A percentile compares a stretch with the other conserved stretches of the same genome.
These are phyloP conservation scores for Leccinum longicurvipes DNA, from an alignment of 768 basidiomycete genomes.

Conservation along the genomic window DNA sequence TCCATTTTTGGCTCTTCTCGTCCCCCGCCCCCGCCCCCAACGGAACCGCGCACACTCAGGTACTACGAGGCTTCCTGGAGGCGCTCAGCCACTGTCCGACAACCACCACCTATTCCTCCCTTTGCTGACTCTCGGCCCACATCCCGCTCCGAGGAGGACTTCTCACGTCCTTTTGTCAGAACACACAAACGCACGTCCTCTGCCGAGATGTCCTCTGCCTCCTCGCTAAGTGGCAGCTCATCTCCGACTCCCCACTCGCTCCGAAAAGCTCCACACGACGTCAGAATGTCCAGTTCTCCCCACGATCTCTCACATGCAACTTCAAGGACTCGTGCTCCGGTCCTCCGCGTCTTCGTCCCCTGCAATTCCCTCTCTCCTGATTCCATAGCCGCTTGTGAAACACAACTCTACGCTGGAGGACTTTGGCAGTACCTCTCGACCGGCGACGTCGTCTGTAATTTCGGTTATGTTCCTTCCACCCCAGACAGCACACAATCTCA, in stretches of 20 bases:
- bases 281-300: conserved; percentile 33
- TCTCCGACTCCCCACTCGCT: conserved; percentile 16
- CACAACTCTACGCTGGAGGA: conserved; percentile 61
- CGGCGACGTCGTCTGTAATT: conserved; percentile 77
- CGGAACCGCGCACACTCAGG: conserved; percentile 44
- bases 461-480: conserved; percentile 65
- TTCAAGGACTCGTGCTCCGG: conserved; percentile 62
- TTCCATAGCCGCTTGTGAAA: conserved; percentile 57
- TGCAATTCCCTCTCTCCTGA: conserved; percentile 48
- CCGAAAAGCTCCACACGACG: conserved; percentile 14
- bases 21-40: conserved; percentile 43
- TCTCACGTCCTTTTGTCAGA: conserved; percentile 28
- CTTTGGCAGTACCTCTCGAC: conserved; percentile 75
- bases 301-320: conserved; percentile 65
- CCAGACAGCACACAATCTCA: conserved; percentile 26
- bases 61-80: conserved; percentile 52
- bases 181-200: conserved; percentile 43
- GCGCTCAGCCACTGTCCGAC: conserved; percentile 23
- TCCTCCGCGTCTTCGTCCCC: conserved; percentile 73
- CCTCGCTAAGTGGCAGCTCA: conserved; percentile 27
- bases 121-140: conserved; percentile 25
- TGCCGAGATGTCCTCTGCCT: conserved; percentile 44
- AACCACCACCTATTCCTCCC: conserved; percentile 3
- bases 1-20: conserved; percentile 39
- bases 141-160: conserved; percentile 40